A percentile compares a stretch with the other conserved stretches of the same genome.
These are phyloP conservation scores for Begonia masoniana DNA, from an alignment of 306 rosid genomes.

Conservation along the genomic window DNA sequence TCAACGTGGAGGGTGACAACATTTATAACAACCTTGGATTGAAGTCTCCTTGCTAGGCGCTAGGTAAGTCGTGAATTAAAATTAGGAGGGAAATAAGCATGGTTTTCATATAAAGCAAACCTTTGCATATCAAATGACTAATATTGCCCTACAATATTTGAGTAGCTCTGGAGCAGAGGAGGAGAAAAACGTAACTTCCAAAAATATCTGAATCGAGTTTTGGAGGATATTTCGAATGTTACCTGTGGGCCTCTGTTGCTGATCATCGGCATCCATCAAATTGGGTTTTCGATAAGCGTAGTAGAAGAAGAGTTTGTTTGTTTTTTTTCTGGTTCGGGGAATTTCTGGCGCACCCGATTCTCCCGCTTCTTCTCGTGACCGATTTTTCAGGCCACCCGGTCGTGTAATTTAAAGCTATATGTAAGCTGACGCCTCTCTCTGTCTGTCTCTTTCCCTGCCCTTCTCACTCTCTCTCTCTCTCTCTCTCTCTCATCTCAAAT, in stretches of 20 bases:
- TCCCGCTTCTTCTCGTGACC: slow-evolving; percentile 38
- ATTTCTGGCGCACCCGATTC: slow-evolving; percentile 39
- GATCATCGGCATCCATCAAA: neutral
- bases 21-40: no score
- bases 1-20: no score
- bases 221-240: no score
- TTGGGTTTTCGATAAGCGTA: neutral
- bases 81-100: no score
- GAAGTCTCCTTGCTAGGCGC: no score
- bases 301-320: slow-evolving; percentile 11
- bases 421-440: slow-evolving; percentile 24
- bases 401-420: slow-evolving; percentile 30
- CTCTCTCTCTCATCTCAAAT: neutral
- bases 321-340: slow-evolving; percentile 18
- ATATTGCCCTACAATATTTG: no score
- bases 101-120: no score
- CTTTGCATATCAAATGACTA: no score
- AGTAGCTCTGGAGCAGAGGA: no score
- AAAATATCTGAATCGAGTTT: no score
- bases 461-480: slow-evolving; percentile 13
- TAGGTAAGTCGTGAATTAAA: no score
- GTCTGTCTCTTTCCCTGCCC: slow-evolving; percentile 12
- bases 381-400: slow-evolving; percentile 40
- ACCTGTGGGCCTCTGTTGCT: neutral
- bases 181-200: no score